These are phyloP conservation scores for Cunninghamia lanceolata DNA, from an alignment of 75 land plant species.

Conservation along the genomic window DNA sequence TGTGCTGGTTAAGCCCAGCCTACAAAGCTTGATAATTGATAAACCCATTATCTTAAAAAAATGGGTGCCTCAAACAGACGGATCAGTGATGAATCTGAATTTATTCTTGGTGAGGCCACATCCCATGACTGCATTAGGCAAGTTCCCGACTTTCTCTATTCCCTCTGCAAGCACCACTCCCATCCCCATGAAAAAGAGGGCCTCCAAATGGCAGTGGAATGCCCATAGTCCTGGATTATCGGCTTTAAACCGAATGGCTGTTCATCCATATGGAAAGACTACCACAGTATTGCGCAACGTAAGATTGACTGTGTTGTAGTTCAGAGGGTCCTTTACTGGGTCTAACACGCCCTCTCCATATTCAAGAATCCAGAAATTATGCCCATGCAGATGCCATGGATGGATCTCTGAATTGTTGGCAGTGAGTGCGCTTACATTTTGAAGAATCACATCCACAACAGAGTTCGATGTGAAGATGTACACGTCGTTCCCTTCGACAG, in stretches of 20 bases:
- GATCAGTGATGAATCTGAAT: slow-evolving; percentile 9
- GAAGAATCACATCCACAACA: slow-evolving; percentile 75
- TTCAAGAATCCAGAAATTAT: slow-evolving; percentile 70
- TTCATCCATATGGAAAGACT: too few species aligned
- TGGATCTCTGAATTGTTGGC: slow-evolving; percentile 73
- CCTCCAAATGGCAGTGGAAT: too few species aligned
- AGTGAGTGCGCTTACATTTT: slow-evolving; percentile 69
- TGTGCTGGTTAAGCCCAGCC: too few species aligned
- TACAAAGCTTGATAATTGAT: too few species aligned
- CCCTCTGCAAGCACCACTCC: slow-evolving; percentile 43
- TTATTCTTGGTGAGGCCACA: slow-evolving; percentile 4
- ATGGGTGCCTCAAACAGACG: too few species aligned
- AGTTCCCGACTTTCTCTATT: slow-evolving; percentile 21
- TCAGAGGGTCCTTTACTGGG: neutral
- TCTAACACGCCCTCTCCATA: slow-evolving; percentile 19
- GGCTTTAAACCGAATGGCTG: too few species aligned
- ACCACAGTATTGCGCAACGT: too few species aligned
- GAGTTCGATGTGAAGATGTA: too few species aligned
- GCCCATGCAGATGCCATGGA: slow-evolving; percentile 96
- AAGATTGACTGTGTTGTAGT: too few species aligned
- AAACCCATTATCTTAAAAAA: too few species aligned
- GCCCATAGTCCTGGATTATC: too few species aligned
- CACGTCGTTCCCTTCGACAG: slow-evolving; percentile 2
- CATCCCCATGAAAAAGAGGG: too few species aligned
- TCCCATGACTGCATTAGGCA: slow-evolving; percentile 27